These are phyloP conservation scores for Schwanniomyces sp. DNA, from an alignment of 805 yeast species.

Conservation along the genomic window DNA sequence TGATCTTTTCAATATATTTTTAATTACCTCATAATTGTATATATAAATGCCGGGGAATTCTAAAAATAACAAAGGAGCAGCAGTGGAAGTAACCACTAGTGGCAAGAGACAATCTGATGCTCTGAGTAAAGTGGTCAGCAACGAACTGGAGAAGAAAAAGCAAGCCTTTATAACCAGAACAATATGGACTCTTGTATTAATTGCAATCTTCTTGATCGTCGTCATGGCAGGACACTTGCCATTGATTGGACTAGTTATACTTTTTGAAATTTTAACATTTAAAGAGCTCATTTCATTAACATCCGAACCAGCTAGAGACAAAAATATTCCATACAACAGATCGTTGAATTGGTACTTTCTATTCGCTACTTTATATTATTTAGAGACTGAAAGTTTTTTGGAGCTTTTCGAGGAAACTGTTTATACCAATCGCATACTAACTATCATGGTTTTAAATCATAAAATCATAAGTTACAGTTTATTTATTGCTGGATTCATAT, in stretches of 20 bases:
- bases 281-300: constrained; percentile 88
- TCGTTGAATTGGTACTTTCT: constrained; percentile 92
- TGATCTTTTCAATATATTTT: neutral
- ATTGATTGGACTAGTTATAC: constrained; percentile 67
- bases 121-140: constrained; percentile 9
- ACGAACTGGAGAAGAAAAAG: constrained; percentile 63
- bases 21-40: neutral
- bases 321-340: constrained; percentile 77
- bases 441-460: constrained; percentile 72
- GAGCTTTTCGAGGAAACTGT: constrained; percentile 60
- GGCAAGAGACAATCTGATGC: neutral
- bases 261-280: constrained; percentile 80
- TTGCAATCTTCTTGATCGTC: constrained; percentile 64
- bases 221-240: constrained; percentile 84
- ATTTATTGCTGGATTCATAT: constrained; percentile 83
- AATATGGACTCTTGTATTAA: constrained; percentile 92
- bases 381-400: constrained; percentile 83
- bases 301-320: constrained; percentile 79
- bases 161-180: constrained; percentile 86
- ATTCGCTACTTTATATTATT: constrained; percentile 80
- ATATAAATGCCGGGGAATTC: neutral
- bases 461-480: constrained; percentile 79
- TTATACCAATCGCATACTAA: constrained; percentile 51
- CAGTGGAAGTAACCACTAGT: neutral
- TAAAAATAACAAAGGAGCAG: neutral